Evolutionary conservation across 306 rosid genomes (phyloP).

Genomic region (Vigna trinervia): DNA sequence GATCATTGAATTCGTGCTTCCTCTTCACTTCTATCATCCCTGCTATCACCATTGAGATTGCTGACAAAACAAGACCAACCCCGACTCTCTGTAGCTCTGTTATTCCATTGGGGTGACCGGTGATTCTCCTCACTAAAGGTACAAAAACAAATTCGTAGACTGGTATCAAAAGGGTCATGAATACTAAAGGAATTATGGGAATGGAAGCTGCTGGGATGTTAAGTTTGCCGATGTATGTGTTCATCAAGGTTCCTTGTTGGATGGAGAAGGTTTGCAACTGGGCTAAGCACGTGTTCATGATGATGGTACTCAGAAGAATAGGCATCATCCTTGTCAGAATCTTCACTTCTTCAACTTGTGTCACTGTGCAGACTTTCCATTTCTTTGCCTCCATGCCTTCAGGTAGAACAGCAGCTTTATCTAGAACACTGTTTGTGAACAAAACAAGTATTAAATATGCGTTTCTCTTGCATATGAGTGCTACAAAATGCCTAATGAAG

Average conservation of each 20-base stretch:
- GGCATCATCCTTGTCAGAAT: constrained; percentile 71
- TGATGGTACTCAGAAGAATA: constrained; percentile 60
- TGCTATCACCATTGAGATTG: constrained; percentile 61
- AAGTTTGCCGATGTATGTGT: constrained; percentile 41
- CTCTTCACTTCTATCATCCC: constrained; percentile 57
- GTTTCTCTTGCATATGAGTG: background rate
- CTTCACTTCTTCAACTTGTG: constrained; percentile 68
- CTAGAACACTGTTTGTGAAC: constrained; percentile 50
- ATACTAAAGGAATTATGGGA: constrained; percentile 61
- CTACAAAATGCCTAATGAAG: constrained; percentile 13
- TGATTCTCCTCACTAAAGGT: constrained; percentile 51
- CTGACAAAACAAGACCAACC: constrained; percentile 63
- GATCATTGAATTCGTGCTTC: constrained; percentile 41
- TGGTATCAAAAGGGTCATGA: constrained; percentile 66
- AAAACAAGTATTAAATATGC: constrained; percentile 19
- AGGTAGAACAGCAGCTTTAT: constrained; percentile 58
- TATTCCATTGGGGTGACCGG: constrained; percentile 58
- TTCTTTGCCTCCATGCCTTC: constrained; percentile 40
- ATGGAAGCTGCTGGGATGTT: constrained; percentile 57
- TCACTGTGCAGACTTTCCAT: constrained; percentile 59
- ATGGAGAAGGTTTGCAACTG: constrained; percentile 62
- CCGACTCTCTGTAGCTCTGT: constrained; percentile 65
- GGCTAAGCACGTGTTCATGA: constrained; percentile 69
- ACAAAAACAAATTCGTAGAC: constrained; percentile 55
- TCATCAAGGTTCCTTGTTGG: constrained; percentile 61